phyloP scores from a whole-genome alignment of 176 grass and related monocot genomes.

The Puccinellia tenuiflora region DNA sequence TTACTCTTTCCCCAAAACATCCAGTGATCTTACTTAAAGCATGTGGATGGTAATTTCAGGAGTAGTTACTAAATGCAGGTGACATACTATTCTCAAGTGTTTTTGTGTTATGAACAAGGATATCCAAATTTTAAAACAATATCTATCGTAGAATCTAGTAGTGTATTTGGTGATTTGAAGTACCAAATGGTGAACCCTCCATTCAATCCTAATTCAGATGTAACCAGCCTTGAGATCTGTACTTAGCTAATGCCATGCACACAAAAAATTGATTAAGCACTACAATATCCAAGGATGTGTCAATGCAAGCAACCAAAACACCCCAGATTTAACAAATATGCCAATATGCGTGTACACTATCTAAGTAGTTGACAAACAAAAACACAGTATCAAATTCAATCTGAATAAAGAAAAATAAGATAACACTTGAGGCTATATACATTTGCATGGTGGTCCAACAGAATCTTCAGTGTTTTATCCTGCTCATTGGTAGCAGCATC shows the following conservation, averaged over 20 bases:
- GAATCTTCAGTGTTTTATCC: slow-evolving; percentile 14
- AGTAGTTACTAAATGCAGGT: background rate
- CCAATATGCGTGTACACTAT: background rate
- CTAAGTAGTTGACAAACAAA: background rate
- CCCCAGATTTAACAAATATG: background rate
- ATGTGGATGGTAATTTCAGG: background rate
- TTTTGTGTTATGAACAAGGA: background rate
- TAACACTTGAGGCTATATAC: background rate
- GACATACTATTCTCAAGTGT: background rate
- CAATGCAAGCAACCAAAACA: background rate
- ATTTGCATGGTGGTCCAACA: background rate
- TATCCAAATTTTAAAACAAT: background rate
- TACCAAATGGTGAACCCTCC: background rate
- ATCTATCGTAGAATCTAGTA: background rate
- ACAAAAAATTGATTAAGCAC: background rate
- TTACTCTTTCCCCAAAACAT: background rate
- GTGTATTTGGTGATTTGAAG: background rate
- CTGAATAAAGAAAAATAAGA: background rate
- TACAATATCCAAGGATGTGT: background rate
- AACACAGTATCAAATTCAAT: background rate
- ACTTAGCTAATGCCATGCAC: background rate
- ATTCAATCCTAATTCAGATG: background rate
- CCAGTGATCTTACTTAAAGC: background rate
- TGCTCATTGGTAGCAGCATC: background rate
- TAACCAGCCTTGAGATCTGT: background rate